Conservation (phyloP, 768 basidiomycete genomes). For the Termitomyces heimii region DNA sequence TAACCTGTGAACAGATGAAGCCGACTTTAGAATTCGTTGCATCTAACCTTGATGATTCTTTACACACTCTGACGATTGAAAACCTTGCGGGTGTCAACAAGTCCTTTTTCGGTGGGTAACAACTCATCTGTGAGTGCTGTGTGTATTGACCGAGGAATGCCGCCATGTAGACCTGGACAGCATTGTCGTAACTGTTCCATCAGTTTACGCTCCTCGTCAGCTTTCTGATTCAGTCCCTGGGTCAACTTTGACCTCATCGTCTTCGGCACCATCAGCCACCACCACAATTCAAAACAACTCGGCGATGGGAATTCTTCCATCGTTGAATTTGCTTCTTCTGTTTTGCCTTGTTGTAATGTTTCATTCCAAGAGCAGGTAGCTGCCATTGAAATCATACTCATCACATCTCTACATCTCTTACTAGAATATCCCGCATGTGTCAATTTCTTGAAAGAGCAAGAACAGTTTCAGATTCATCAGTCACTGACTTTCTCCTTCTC, state of each 20-base stretch:
- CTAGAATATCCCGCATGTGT: not conserved
- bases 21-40: constrained; percentile 38
- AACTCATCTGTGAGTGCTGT: not conserved
- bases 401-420: not conserved
- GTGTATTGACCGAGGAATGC: not conserved
- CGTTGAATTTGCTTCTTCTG: constrained; percentile 1
- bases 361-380: not conserved
- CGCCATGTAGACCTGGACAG: constrained; percentile 32
- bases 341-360: constrained; percentile 3
- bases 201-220: constrained; percentile 31
- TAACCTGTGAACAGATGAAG: constrained; percentile 39
- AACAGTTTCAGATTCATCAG: not conserved
- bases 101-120: constrained; percentile 35
- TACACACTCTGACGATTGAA: constrained; percentile 31
- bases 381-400: not conserved
- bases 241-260: not conserved
- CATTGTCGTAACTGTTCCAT: constrained; percentile 36
- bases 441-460: not conserved
- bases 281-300: not conserved
- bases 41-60: constrained; percentile 30
- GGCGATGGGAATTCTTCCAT: not conserved
- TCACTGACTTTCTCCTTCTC: not conserved
- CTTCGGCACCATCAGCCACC: constrained; percentile 2
- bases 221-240: constrained; percentile 8
- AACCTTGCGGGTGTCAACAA: constrained; percentile 37